Evolutionary conservation across 2,329 filamentous ascomycete species (phyloP).

Genomic region (Pseudocercospora crystallina): DNA sequence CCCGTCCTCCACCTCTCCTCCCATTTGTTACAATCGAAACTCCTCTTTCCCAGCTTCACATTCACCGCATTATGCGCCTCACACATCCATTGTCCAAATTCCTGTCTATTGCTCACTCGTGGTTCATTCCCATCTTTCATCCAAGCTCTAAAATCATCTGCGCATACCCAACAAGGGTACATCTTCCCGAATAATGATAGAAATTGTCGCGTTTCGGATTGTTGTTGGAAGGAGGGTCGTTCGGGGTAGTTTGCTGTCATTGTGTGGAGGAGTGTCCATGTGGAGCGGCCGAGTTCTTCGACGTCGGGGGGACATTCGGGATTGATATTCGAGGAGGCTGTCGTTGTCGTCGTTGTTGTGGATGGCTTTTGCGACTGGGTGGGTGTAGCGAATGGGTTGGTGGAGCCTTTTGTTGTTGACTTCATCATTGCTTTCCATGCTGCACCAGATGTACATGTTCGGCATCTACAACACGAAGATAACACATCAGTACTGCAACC

Average conservation of each 20-base stretch:
- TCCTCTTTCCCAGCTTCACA: conserved; percentile 81
- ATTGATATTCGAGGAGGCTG: conserved; percentile 32
- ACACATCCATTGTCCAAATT: conserved; percentile 81
- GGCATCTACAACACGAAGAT: conserved; percentile 52
- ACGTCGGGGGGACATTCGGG: conserved; percentile 87
- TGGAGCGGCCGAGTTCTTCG: conserved; percentile 77
- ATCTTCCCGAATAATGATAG: conserved; percentile 77
- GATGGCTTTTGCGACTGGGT: conserved; percentile 25
- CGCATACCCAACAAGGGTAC: conserved; percentile 95
- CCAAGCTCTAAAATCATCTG: conserved; percentile 84
- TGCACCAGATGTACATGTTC: conserved; percentile 64
- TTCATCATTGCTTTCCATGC: conserved; percentile 58
- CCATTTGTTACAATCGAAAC: conserved; percentile 88
- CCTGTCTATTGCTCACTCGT: conserved; percentile 56
- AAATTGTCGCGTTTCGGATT: conserved; percentile 75
- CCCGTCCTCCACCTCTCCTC: conserved; percentile 93
- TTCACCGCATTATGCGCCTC: conserved; percentile 87
- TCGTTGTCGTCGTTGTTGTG: conserved; percentile 21
- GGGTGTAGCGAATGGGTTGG: conserved; percentile 33
- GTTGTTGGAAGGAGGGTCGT: conserved; percentile 64
- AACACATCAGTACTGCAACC: not conserved
- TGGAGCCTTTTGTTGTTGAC: conserved; percentile 28
- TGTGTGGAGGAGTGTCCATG: conserved; percentile 91
- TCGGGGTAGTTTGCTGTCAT: conserved; percentile 85
- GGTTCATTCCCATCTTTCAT: conserved; percentile 70